Conservation (phyloP, 495 filamentous ascomycete genomes). For the Zalerion maritima region DNA sequence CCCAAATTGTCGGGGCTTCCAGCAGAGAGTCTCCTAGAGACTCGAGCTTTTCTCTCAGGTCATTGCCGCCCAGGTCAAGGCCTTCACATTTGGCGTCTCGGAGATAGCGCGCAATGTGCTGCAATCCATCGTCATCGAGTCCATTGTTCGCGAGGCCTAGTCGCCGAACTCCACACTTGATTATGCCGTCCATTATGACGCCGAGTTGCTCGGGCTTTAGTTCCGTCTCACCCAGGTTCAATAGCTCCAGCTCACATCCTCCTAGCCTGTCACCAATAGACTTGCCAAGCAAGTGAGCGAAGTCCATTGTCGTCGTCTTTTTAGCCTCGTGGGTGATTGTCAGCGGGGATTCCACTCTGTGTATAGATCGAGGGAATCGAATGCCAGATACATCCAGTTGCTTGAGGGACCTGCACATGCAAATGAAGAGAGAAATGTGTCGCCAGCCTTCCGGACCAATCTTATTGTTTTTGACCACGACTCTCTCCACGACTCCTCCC, state of each 20-base stretch:
- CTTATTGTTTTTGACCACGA: conserved; percentile 85
- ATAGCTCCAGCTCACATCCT: conserved; percentile 62
- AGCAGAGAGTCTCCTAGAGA: conserved; percentile 49
- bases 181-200: conserved; percentile 58
- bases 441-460: conserved; percentile 81
- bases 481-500: conserved; percentile 66
- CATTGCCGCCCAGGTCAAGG: conserved; percentile 87
- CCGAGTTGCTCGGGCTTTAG: conserved; percentile 55
- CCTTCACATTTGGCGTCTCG: conserved; percentile 66
- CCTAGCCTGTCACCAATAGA: conserved; percentile 62
- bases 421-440: conserved; percentile 76
- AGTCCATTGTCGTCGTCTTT: conserved; percentile 10
- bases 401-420: conserved; percentile 76
- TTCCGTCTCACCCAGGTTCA: conserved; percentile 69
- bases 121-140: conserved; percentile 55
- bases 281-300: conserved; percentile 45
- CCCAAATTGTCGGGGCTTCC: conserved; percentile 52
- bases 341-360: conserved; percentile 9
- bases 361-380: conserved; percentile 47
- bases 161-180: conserved; percentile 57
- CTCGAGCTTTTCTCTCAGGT: conserved; percentile 51
- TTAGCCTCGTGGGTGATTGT: conserved; percentile 4
- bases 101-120: conserved; percentile 63
- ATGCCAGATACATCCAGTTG: conserved; percentile 76
- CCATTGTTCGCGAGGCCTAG: conserved; percentile 72